Percentiles rank a stretch among this genome's conserved stretches.
These are phyloP conservation scores for Nicotiana otophora DNA, from an alignment of 257 asterid species.

Conservation along the genomic window DNA sequence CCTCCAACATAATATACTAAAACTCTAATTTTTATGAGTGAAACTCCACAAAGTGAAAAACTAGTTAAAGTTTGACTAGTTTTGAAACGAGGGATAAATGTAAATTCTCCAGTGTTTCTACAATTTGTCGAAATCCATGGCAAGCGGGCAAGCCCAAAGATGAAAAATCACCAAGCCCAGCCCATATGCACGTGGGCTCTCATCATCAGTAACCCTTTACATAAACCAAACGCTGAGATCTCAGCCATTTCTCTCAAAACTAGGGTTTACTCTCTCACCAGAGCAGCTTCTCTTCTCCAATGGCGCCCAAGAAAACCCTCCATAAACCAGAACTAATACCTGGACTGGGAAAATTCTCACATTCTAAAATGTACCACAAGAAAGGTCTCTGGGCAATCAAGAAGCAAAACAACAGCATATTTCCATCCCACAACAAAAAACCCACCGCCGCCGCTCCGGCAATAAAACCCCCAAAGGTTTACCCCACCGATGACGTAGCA, in stretches of 20 bases:
- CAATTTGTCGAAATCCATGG: not conserved
- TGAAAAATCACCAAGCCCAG: not conserved
- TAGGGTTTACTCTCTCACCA: not conserved
- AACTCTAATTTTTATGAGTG: no score
- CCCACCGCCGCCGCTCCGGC: not conserved
- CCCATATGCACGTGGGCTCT: not conserved
- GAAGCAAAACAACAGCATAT: not conserved
- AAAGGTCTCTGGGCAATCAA: slow-evolving; percentile 8
- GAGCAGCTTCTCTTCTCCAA: not conserved
- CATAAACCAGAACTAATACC: not conserved
- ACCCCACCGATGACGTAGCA: slow-evolving; percentile 10
- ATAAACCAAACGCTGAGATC: not conserved
- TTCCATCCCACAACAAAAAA: not conserved
- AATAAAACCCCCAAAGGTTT: not conserved
- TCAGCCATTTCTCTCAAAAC: not conserved
- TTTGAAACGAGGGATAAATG: no score
- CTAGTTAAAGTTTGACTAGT: no score
- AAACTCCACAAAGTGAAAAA: no score
- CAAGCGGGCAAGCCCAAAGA: not conserved
- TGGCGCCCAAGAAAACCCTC: not conserved
- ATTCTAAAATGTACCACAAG: slow-evolving; percentile 3
- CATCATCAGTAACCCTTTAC: not conserved
- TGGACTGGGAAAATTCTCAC: not conserved
- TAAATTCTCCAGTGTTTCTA: no score
- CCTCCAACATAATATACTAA: no score